A percentile compares a stretch with the other conserved stretches of the same genome.
Evolutionary conservation across 2,329 filamentous ascomycete species (phyloP).

Genomic region (Hirsutella rhossiliensis): DNA sequence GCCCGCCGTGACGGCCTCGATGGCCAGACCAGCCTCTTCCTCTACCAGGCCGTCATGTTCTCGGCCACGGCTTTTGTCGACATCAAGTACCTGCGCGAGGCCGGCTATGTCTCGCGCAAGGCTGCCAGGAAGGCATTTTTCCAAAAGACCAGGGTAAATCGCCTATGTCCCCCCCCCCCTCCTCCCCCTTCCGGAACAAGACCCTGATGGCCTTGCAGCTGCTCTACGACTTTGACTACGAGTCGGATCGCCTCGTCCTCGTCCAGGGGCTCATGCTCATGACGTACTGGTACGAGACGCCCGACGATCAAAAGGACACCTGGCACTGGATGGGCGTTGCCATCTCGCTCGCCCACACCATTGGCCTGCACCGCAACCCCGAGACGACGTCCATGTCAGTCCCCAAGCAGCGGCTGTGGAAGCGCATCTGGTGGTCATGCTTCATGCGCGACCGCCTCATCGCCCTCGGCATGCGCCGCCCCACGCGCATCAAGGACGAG

Average conservation of each 20-base stretch:
- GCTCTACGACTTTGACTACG: slow-evolving; percentile 92
- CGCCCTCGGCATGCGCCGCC: slow-evolving; percentile 84
- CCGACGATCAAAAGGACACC: slow-evolving; percentile 93
- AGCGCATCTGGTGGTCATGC: slow-evolving; percentile 95
- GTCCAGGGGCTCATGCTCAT: slow-evolving; percentile 83
- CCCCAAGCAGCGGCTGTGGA: slow-evolving; percentile 73
- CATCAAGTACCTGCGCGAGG: slow-evolving; percentile 60
- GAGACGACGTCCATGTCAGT: slow-evolving; percentile 61
- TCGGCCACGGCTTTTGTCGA: slow-evolving; percentile 81
- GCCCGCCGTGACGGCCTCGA: slow-evolving; percentile 55
- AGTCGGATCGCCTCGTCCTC: slow-evolving; percentile 75
- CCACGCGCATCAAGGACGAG: slow-evolving; percentile 83
- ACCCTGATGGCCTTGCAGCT: slow-evolving; percentile 37
- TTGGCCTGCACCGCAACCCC: slow-evolving; percentile 82
- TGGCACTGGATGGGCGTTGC: slow-evolving; percentile 99
- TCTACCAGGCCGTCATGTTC: slow-evolving; percentile 95
- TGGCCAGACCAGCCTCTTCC: slow-evolving; percentile 66
- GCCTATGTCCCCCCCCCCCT: too few species aligned
- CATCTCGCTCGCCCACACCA: slow-evolving; percentile 84
- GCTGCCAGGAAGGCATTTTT: slow-evolving; percentile 81
- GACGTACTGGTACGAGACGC: slow-evolving; percentile 97
- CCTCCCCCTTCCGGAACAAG: too few species aligned
- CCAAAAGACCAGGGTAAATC: slow-evolving; percentile 67
- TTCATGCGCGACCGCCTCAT: slow-evolving; percentile 92
- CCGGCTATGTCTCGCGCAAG: slow-evolving; percentile 68